phyloP scores from a whole-genome alignment of 2,329 filamentous ascomycete species.

The Raffaelea ambrosiae region DNA sequence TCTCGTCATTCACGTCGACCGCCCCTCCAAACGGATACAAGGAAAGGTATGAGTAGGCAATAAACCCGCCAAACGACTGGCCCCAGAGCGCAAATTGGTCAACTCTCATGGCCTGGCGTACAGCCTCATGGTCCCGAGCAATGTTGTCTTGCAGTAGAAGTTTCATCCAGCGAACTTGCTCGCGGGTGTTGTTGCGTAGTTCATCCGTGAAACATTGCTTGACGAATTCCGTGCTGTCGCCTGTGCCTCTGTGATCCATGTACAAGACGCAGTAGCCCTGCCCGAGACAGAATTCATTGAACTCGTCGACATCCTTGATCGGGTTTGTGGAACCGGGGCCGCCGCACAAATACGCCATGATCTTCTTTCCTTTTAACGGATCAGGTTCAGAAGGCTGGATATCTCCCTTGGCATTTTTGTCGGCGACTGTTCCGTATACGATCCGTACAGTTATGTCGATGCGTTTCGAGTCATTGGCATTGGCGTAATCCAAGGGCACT shows the following conservation, averaged over 20 bases:
- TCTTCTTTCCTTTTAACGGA: neutral
- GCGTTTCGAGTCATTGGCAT: neutral
- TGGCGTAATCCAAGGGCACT: conserved; percentile 9
- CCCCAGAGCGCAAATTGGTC: conserved; percentile 45
- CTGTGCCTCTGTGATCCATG: conserved; percentile 66
- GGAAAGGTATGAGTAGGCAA: conserved; percentile 62
- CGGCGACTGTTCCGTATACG: no score
- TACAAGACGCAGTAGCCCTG: conserved; percentile 61
- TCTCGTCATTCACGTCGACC: no score
- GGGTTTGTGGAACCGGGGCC: conserved; percentile 53
- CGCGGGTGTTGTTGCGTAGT: neutral
- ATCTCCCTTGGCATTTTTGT: no score
- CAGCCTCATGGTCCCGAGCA: conserved; percentile 63
- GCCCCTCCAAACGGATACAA: conserved; percentile 53
- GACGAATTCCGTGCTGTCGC: conserved; percentile 50
- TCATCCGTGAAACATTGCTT: conserved; percentile 22
- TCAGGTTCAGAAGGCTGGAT: neutral
- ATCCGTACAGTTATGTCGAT: neutral
- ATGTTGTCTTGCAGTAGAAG: conserved; percentile 65
- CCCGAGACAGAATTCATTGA: conserved; percentile 51
- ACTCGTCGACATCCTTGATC: conserved; percentile 15
- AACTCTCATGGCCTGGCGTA: conserved; percentile 50
- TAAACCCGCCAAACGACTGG: conserved; percentile 69
- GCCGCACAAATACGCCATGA: conserved; percentile 54
- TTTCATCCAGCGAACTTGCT: no score